These are phyloP conservation scores for Knoxia roxburghii DNA, from an alignment of 257 asterid genomes.

Conservation along the genomic window DNA sequence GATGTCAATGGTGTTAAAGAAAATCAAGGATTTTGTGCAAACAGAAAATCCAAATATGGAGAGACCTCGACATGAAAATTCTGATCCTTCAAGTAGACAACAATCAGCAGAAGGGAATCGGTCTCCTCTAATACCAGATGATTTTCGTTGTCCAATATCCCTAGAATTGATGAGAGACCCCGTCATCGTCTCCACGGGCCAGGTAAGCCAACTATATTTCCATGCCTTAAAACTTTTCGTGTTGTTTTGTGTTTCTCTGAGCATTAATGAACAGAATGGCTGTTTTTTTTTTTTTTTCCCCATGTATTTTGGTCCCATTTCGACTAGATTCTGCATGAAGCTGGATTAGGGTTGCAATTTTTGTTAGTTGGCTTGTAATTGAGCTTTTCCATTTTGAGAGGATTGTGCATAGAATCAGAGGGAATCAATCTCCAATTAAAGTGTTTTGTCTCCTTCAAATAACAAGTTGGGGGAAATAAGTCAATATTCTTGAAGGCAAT, in stretches of 20 bases:
- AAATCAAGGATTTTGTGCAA: slow-evolving; percentile 86
- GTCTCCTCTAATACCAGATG: slow-evolving; percentile 79
- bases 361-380: background rate
- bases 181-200: slow-evolving; percentile 96
- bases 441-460: background rate
- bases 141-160: slow-evolving; percentile 95
- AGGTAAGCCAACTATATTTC: slow-evolving; percentile 44
- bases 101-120: slow-evolving; percentile 33
- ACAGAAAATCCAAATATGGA: slow-evolving; percentile 63
- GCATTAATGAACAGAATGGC: background rate
- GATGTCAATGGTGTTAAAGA: slow-evolving; percentile 87
- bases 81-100: slow-evolving; percentile 51
- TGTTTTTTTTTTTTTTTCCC: background rate
- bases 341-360: background rate
- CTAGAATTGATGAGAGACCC: slow-evolving; percentile 96
- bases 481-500: background rate
- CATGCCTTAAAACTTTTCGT: background rate
- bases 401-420: too few relatives aligned
- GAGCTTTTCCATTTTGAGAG: background rate
- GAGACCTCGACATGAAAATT: slow-evolving; percentile 36
- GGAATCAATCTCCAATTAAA: background rate
- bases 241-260: background rate
- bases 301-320: background rate
- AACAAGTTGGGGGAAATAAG: background rate
- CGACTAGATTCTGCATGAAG: background rate